Evolutionary conservation across 305 asterid genomes (phyloP).

Genomic region (Fraxinus floribunda): DNA sequence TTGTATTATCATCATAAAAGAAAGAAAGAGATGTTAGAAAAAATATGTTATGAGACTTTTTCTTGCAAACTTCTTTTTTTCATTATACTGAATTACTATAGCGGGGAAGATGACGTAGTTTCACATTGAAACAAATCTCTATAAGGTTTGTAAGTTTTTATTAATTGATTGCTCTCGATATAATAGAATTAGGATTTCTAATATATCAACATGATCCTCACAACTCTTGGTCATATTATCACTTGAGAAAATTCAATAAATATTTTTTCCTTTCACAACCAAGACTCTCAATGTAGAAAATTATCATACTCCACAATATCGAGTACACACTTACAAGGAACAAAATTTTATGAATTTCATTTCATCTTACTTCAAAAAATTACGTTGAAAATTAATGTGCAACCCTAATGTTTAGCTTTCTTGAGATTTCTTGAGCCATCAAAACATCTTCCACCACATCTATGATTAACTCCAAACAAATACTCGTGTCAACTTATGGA

Average conservation of each 20-base stretch:
- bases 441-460: background rate
- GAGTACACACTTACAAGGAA: background rate
- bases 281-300: background rate
- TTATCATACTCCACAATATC: background rate
- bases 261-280: background rate
- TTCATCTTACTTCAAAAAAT: background rate
- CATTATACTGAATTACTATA: no score
- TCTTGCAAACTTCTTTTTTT: no score
- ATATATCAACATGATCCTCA: background rate
- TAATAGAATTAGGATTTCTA: no score
- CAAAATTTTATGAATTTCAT: background rate
- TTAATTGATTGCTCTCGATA: no score
- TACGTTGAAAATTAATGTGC: background rate
- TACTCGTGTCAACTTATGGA: no score
- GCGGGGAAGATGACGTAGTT: no score
- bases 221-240: background rate
- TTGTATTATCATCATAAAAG: no score
- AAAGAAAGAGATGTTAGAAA: no score
- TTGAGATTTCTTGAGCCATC: background rate
- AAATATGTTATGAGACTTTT: no score
- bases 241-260: background rate
- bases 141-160: no score
- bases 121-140: no score
- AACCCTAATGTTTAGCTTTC: background rate
- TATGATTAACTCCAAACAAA: background rate